Base-by-base conservation (phyloP, 2,329 filamentous ascomycete genomes). In the Teratosphaeria zuluensis region DNA sequence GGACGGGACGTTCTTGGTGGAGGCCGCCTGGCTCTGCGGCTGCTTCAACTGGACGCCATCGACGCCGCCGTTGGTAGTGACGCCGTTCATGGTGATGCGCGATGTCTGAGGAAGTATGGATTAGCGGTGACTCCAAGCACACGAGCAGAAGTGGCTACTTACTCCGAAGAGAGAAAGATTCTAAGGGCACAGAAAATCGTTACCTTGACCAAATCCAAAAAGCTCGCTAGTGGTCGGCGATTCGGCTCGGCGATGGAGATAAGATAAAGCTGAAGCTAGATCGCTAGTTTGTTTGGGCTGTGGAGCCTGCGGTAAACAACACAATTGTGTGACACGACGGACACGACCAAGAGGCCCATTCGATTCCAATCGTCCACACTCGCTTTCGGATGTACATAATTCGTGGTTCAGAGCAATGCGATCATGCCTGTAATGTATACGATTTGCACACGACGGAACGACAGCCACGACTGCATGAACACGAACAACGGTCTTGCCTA, bases 81-180 rank as follows among this genome's bases (percentile, higher is more conserved):
- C 77, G 70, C 85, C 86, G 77, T 89, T 89, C 72, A 83, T 78
- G 75, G 88, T 84, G 90, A 94, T 56, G 42, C 42, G 42, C 42
- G n/a, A 48, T 48, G 42, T 48, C 42, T 48, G n/a, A 19, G 42
- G 42, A 48, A 4, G 42, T 48, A 19, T 5, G n/a, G 4, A 48
- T 48, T 48, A 48, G 42, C 42, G n/a, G 16, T 21, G 42, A 48
- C 42, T 48, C 42, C n/a, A 48, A 48, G 42, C 42, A 48, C 42
- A 48, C 42, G 42, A 11, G n/a, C 42, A 48, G 42, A 48, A 48
- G 16, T n/a, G 8, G 16, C 42, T 48, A 48, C 42, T 48, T 48
- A 48, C 42, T 48, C n/a, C 42, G 42, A 48, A 48, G 42, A 21
- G 42, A 48, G 42, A 9, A 48, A 21, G 42, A 48, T 48, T 9